Conservation (phyloP, 306 rosid species). For the Casuarina glauca region DNA sequence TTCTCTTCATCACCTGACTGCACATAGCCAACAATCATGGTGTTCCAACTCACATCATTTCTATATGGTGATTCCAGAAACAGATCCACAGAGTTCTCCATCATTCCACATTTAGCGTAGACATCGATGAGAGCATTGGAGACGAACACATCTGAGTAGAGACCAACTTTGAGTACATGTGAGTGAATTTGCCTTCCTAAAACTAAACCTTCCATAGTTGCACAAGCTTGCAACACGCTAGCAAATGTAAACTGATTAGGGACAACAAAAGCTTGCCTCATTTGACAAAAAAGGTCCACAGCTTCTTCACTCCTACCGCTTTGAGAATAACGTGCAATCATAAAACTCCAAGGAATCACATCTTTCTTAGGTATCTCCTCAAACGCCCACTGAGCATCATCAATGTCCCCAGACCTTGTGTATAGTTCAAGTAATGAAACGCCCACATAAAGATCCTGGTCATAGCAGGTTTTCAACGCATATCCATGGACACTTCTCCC, state of each 20-base stretch:
- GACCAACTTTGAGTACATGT: slow-evolving; percentile 39
- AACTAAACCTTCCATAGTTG: slow-evolving; percentile 30
- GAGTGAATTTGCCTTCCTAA: slow-evolving; percentile 46
- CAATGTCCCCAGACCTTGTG: slow-evolving; percentile 32
- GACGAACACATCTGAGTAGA: slow-evolving; percentile 41
- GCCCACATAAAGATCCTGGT: slow-evolving; percentile 45
- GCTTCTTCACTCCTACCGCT: slow-evolving; percentile 46
- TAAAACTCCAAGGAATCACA: slow-evolving; percentile 57
- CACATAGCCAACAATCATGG: slow-evolving; percentile 48
- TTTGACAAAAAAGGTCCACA: slow-evolving; percentile 39
- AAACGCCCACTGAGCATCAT: slow-evolving; percentile 37
- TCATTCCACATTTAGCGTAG: slow-evolving; percentile 49
- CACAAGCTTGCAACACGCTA: slow-evolving; percentile 53
- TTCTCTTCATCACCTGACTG: slow-evolving; percentile 47
- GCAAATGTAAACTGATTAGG: slow-evolving; percentile 51
- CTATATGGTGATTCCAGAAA: slow-evolving; percentile 33
- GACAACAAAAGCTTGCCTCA: slow-evolving; percentile 44
- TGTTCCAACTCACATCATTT: slow-evolving; percentile 55
- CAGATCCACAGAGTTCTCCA: slow-evolving; percentile 39
- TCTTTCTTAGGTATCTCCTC: slow-evolving; percentile 44
- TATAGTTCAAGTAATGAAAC: slow-evolving; percentile 51
- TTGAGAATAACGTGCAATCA: slow-evolving; percentile 50
- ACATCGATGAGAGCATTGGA: slow-evolving; percentile 54
- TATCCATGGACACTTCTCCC: slow-evolving; percentile 45
- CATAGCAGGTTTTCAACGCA: slow-evolving; percentile 40